Conservation (phyloP, 75 land plant genomes). For the Pinus tabuliformis region DNA sequence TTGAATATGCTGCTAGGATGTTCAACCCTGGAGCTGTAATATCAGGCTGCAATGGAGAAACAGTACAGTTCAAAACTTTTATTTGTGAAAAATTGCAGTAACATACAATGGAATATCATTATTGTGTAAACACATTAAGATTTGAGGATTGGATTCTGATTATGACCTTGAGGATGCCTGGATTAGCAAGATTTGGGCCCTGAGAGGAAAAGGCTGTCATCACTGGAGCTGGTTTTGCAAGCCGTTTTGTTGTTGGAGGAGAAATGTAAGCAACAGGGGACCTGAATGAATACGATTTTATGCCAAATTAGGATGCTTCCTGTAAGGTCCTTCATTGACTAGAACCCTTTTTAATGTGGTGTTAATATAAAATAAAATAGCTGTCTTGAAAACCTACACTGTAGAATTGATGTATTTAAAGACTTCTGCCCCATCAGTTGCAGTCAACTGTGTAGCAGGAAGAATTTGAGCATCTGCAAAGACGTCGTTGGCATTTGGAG, state of each 20-base stretch:
- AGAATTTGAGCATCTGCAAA: slow-evolving; percentile 51
- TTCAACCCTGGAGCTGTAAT: slow-evolving; percentile 16
- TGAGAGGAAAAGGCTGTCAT: slow-evolving; percentile 67
- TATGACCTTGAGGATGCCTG: slow-evolving; percentile 63
- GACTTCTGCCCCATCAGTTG: slow-evolving; percentile 22
- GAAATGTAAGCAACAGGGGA: slow-evolving; percentile 37
- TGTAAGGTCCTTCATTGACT: too few species aligned
- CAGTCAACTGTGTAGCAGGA: slow-evolving; percentile 47
- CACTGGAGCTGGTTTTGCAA: slow-evolving; percentile 42
- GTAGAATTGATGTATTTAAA: slow-evolving; percentile 50
- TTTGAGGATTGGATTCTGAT: slow-evolving; percentile 5
- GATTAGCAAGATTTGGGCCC: slow-evolving; percentile 52
- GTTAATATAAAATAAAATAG: background rate
- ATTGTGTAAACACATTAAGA: background rate
- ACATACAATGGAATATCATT: background rate
- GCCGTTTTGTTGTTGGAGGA: slow-evolving; percentile 19
- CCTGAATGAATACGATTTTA: slow-evolving; percentile 23
- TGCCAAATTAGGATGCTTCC: slow-evolving; percentile 2
- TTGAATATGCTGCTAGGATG: slow-evolving; percentile 21
- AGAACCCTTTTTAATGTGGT: background rate
- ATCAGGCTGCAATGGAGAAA: slow-evolving; percentile 11
- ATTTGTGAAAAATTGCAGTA: background rate
- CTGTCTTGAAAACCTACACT: slow-evolving; percentile 18
- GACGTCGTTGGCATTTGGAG: slow-evolving; percentile 27
- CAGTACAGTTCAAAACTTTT: background rate